Base-by-base conservation (phyloP, 176 grass and related monocot species). In the Tillandsia fasciculata region DNA sequence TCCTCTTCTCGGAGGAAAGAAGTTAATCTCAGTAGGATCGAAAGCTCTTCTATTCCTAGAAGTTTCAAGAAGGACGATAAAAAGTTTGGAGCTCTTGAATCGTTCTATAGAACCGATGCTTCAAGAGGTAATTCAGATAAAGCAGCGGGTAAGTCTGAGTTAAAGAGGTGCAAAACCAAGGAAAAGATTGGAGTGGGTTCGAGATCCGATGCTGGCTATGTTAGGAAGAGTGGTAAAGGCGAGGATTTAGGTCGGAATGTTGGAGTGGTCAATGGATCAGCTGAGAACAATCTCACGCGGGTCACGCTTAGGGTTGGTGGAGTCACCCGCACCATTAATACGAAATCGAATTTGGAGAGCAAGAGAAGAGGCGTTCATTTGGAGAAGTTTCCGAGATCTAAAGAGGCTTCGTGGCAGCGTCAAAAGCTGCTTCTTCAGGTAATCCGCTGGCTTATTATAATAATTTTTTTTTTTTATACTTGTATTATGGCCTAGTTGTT, bases 271-370 rank as follows among this genome's bases (percentile, higher is more conserved):
- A 17, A 17, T 72, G 49, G 47, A 42, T 76, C 70, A 29, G 53
- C 50, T 17, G 88, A 87, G 54, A 82, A 85, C 66, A 87, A 58
- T 56, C 17, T 79, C 61, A 90, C 81, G 64, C 92, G 81, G 74
- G 84, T 96, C 29, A 96, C 89, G 74, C 78, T 96, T 48, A 96
- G 92, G 72, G 77, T 96, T 74, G 83, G 82, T 48, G 91, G 87
- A 64, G 72, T 96, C 51, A 91, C 74, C 18, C 82, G 80, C 14
- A 83, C 80, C 11, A 56, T 81, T 51, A 85, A 79, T 82, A 70
- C 85, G 1, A 92, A 88, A 66, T 63, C 65, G 11, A 42, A 22
- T 68, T 56, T 58, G 42, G 87, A 87, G 48, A 64, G 28, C 0
- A 81, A 51, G 53, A 72, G 75, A 8, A 58, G 63, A 52, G 78